Evolutionary conservation across 345 rosid species (phyloP).

Genomic region (Kernera saxatilis): DNA sequence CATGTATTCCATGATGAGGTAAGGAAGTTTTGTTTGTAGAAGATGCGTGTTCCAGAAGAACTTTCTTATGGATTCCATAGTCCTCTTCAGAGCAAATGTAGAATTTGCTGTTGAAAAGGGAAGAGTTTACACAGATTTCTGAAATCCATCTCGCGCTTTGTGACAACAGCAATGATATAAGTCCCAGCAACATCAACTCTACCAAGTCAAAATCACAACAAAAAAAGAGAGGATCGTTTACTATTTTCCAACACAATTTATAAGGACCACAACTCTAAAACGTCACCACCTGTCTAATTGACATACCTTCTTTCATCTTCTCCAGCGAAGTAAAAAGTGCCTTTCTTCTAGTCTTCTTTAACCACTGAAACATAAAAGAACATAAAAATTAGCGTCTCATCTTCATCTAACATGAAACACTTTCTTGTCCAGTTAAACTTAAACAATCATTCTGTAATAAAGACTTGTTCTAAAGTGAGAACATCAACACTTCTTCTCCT

Average conservation of each 20-base stretch:
- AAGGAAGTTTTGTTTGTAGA: constrained; percentile 39
- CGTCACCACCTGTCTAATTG: neutral
- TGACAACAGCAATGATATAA: constrained; percentile 80
- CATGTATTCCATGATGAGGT: constrained; percentile 51
- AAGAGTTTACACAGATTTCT: constrained; percentile 78
- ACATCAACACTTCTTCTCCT: neutral
- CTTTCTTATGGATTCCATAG: constrained; percentile 35
- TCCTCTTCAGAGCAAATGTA: constrained; percentile 73
- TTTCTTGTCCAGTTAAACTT: neutral
- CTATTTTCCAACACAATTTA: neutral
- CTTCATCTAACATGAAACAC: neutral
- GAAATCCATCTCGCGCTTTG: constrained; percentile 93
- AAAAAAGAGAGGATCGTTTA: neutral
- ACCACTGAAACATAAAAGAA: constrained; percentile 51
- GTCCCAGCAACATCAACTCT: constrained; percentile 98
- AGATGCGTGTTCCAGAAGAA: constrained; percentile 38
- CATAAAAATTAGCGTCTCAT: neutral
- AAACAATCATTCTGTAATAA: neutral
- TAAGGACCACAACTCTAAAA: neutral
- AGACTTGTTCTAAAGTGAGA: neutral
- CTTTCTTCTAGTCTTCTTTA: constrained; percentile 78
- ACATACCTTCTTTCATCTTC: constrained; percentile 85
- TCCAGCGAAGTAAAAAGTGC: constrained; percentile 80
- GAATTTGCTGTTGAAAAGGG: constrained; percentile 81
- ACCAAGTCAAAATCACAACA: constrained; percentile 16